Evolutionary conservation across 257 asterid species (phyloP).

Genomic region (Solanum arcanum): DNA sequence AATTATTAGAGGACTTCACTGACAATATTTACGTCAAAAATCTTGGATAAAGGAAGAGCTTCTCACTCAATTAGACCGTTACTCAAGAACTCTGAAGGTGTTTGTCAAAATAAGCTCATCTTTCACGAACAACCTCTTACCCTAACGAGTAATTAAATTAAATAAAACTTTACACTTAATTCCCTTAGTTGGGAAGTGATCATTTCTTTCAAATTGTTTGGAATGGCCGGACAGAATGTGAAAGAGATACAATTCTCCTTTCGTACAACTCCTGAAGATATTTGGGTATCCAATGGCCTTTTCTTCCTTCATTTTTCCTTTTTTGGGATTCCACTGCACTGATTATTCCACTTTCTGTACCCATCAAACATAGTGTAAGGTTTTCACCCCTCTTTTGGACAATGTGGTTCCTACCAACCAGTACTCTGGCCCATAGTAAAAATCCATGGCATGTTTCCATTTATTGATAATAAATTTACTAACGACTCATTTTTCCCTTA

Average conservation of each 20-base stretch:
- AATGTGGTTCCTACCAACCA: not conserved
- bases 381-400: not conserved
- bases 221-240: not conserved
- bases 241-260: not conserved
- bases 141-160: not conserved
- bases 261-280: not conserved
- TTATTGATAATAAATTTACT: not conserved
- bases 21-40: not conserved
- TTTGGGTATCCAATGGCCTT: not conserved
- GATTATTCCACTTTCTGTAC: not conserved
- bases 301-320: not conserved
- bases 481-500: not conserved
- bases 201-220: not conserved
- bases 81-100: not conserved
- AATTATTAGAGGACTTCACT: not conserved
- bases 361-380: not conserved
- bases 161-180: not conserved
- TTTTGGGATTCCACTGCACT: not conserved
- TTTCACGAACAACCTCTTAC: not conserved
- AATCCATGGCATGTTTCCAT: not conserved
- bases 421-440: not conserved
- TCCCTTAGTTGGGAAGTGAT: not conserved
- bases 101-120: not conserved
- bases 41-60: not conserved
- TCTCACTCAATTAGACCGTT: not conserved